phyloP scores from a whole-genome alignment of 495 filamentous ascomycete genomes.

The Penicillium cinerascens region DNA sequence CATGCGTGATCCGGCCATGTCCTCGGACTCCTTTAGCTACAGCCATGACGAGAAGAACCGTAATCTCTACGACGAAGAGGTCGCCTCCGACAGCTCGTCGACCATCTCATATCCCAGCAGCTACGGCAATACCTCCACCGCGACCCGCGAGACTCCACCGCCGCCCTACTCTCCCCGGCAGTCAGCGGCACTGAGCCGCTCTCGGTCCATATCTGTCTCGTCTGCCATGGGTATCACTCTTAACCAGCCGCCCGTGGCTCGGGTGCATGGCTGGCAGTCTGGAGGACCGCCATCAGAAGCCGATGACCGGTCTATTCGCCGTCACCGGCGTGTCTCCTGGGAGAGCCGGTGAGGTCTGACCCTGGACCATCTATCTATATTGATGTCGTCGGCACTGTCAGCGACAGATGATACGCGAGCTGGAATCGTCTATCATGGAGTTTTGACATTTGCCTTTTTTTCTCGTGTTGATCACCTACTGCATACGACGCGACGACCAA shows the following conservation, averaged over 20 bases:
- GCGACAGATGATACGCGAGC: constrained; percentile 11
- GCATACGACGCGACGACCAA: constrained; percentile 22
- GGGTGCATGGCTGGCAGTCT: constrained; percentile 24
- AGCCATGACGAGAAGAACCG: constrained; percentile 34
- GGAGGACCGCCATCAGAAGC: constrained; percentile 23
- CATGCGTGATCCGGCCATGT: constrained; percentile 36
- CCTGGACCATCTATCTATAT: not conserved
- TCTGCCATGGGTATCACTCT: constrained; percentile 26
- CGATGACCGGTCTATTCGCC: constrained; percentile 25
- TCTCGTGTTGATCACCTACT: not conserved
- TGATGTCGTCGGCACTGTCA: not conserved
- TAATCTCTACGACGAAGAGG: constrained; percentile 30
- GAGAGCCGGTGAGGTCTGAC: constrained; percentile 24
- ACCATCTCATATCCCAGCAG: constrained; percentile 45
- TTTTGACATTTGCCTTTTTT: not conserved
- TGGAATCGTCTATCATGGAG: constrained; percentile 11
- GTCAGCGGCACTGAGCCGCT: constrained; percentile 27
- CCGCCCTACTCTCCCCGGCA: constrained; percentile 42
- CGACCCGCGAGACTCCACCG: constrained; percentile 44
- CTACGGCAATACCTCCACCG: constrained; percentile 48
- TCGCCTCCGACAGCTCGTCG: constrained; percentile 39
- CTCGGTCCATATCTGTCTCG: constrained; percentile 36
- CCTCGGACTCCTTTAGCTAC: constrained; percentile 17
- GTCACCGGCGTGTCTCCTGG: constrained; percentile 31
- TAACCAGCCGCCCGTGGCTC: constrained; percentile 25